phyloP scores from a whole-genome alignment of 2,329 filamentous ascomycete species.

The Huntiella abstrusa region DNA sequence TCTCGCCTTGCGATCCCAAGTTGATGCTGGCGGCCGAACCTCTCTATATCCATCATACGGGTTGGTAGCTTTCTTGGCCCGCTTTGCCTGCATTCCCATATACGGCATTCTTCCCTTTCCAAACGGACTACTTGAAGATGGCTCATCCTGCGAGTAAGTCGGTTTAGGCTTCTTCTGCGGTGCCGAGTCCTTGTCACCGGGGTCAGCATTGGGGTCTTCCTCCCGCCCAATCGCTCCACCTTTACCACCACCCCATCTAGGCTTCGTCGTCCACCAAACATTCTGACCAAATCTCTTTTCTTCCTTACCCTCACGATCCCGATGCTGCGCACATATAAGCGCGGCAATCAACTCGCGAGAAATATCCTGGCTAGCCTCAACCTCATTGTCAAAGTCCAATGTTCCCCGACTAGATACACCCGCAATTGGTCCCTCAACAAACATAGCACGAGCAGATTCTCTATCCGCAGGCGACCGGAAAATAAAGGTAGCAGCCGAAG shows the following conservation, averaged over 20 bases:
- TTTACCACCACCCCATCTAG: constrained; percentile 42
- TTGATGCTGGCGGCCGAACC: constrained; percentile 35
- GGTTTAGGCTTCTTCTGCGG: constrained; percentile 11
- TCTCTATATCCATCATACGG: constrained; percentile 47
- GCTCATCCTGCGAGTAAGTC: constrained; percentile 12
- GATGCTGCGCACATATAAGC: constrained; percentile 44
- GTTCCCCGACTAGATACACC: constrained; percentile 39
- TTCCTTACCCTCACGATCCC: constrained; percentile 34
- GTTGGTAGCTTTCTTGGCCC: constrained; percentile 31
- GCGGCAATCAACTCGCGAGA: constrained; percentile 41
- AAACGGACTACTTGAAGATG: constrained; percentile 13
- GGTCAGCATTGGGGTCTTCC: constrained; percentile 28
- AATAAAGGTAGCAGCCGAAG: constrained; percentile 39
- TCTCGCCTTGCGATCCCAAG: constrained; percentile 41
- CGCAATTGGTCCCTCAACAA: constrained; percentile 42
- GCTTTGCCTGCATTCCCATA: constrained; percentile 20
- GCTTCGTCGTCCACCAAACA: constrained; percentile 42
- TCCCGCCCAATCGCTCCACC: constrained; percentile 46
- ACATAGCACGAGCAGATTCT: constrained; percentile 37
- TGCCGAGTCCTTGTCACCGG: constrained; percentile 28
- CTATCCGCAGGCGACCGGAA: constrained; percentile 41
- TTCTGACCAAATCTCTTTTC: constrained; percentile 39
- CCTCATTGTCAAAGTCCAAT: constrained; percentile 30
- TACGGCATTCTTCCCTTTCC: neutral
- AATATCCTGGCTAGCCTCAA: constrained; percentile 43